phyloP scores from a whole-genome alignment of 108 stramenopile genomes.

The Cyclotella cryptica region DNA sequence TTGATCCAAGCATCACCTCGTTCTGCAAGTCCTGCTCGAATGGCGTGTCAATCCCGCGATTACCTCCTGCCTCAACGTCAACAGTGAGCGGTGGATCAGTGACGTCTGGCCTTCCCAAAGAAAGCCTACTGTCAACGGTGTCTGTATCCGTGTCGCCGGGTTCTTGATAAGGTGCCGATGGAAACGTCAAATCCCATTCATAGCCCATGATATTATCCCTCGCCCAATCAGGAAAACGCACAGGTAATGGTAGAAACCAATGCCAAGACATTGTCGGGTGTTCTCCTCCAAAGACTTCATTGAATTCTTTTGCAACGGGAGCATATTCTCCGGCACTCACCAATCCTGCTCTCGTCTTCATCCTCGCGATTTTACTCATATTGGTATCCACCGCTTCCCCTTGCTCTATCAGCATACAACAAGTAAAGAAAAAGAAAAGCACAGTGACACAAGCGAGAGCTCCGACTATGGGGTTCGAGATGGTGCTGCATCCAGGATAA shows the following conservation, averaged over 20 bases:
- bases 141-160: slow-evolving; percentile 36
- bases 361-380: slow-evolving; percentile 92
- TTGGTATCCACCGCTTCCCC: slow-evolving; percentile 88
- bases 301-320: slow-evolving; percentile 81
- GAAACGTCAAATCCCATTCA: slow-evolving; percentile 70
- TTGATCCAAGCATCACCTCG: not conserved
- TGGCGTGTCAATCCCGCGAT: not conserved
- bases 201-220: slow-evolving; percentile 81
- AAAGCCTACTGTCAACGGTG: slow-evolving; percentile 20
- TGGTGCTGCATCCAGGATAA: slow-evolving; percentile 36
- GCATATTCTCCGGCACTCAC: slow-evolving; percentile 64
- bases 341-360: slow-evolving; percentile 85
- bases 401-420: slow-evolving; percentile 96
- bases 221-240: slow-evolving; percentile 78
- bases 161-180: slow-evolving; percentile 61
- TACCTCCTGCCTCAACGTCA: slow-evolving; percentile 16
- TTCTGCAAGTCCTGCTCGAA: not conserved
- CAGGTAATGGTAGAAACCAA: slow-evolving; percentile 75
- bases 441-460: slow-evolving; percentile 59
- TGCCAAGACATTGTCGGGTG: slow-evolving; percentile 72
- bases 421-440: slow-evolving; percentile 94
- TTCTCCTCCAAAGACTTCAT: slow-evolving; percentile 94
- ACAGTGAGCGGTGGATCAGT: slow-evolving; percentile 2
- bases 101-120: slow-evolving; percentile 6
- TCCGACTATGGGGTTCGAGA: slow-evolving; percentile 20